These are phyloP conservation scores for Cubamyces sp. DNA, from an alignment of 768 basidiomycete species.

Conservation along the genomic window DNA sequence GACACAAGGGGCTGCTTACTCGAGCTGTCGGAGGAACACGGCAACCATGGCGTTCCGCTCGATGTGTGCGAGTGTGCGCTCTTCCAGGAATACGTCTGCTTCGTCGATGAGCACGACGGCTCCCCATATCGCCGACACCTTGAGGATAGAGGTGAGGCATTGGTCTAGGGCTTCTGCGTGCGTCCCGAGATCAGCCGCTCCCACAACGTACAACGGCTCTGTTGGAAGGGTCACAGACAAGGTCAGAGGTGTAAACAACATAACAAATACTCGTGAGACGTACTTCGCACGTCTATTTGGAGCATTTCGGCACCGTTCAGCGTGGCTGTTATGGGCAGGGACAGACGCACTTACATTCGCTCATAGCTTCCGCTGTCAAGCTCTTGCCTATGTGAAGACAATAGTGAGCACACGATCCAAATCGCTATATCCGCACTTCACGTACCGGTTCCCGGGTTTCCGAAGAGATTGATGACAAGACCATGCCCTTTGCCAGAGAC, in stretches of 20 bases:
- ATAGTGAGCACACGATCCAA: neutral
- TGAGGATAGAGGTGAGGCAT: constrained; percentile 36
- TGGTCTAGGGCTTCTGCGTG: constrained; percentile 37
- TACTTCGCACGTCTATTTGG: constrained; percentile 31
- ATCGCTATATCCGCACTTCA: neutral
- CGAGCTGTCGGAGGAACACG: constrained; percentile 45
- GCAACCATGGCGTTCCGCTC: constrained; percentile 75
- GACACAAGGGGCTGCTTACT: constrained; percentile 14
- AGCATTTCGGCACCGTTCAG: neutral
- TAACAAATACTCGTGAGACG: neutral
- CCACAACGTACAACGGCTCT: constrained; percentile 41
- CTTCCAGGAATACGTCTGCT: constrained; percentile 75
- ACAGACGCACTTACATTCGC: constrained; percentile 35
- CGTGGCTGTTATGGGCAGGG: neutral
- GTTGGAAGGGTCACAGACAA: neutral
- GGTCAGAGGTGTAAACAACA: neutral
- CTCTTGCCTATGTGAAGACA: constrained; percentile 32
- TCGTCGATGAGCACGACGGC: constrained; percentile 42
- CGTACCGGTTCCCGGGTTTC: constrained; percentile 37
- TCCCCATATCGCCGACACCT: constrained; percentile 39
- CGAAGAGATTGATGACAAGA: constrained; percentile 39
- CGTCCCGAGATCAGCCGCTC: constrained; percentile 41
- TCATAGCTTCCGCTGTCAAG: constrained; percentile 41
- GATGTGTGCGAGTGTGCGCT: constrained; percentile 64
- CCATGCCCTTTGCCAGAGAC: constrained; percentile 42